Evolutionary conservation across 345 rosid species (phyloP), one percentile per base, ranked within the genome.

Genomic region (Firmiana major): DNA sequence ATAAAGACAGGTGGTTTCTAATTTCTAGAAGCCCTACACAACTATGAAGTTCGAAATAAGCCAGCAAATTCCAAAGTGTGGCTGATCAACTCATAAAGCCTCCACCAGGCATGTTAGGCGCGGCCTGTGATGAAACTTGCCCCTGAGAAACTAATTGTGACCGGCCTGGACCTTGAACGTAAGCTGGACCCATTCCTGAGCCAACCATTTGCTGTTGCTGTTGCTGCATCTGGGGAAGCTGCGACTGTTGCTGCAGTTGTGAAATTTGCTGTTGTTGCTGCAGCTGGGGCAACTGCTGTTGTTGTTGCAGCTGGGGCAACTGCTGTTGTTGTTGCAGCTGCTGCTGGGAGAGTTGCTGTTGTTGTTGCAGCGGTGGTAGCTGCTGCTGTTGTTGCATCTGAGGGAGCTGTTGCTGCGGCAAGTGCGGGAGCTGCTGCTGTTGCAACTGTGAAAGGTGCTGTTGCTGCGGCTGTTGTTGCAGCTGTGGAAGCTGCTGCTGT

Each of bases 191-290:
- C 89, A 93, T 89, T 81, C 90, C 92, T 60, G 90, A 79, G 60
- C 94, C 96, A 46, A 85, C 91, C 89, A 91, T 88, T 86, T 88
- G 95, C 51, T 90, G 93, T 76, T 88, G 92, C 81, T 71, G 85
- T 3, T 77, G 87, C 36, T 83, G 85, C 78, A 83, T 80, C 40
- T 80, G 86, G 5, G 75, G 63, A 0, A 54, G 78, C 15, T 79
- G 87, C 21, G 81, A 86, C 42, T 78, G 86, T 13, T 77, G 88
- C 1, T 76, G 88, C 59, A 82, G 86, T 13, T 83, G 92, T 0
- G 79, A 84, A 1, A 77, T 4, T 38, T 38, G 86, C 40, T 73
- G 73, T 6, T 73, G 70, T 9, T 74, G 84, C 48, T 81, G 85
- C 42, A 74, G 78, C 66, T 81, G 82, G 0, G 63, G 28, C 0